These are phyloP conservation scores for Chloris gayana DNA, from an alignment of 176 grass and related monocot genomes.

Conservation along the genomic window DNA sequence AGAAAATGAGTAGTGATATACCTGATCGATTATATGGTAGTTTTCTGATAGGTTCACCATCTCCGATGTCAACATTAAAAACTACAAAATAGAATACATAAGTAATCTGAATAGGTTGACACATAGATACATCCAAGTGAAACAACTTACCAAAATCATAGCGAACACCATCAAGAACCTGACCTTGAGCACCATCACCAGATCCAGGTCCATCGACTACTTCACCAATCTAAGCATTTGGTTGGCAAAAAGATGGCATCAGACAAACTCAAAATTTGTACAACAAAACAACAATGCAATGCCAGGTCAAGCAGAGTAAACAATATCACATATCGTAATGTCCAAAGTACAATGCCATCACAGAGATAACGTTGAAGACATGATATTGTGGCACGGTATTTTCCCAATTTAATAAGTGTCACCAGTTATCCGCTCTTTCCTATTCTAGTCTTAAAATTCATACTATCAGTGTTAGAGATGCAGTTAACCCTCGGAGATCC, in stretches of 20 bases:
- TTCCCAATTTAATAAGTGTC: slow-evolving; percentile 8
- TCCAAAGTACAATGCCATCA: not conserved
- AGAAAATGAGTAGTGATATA: slow-evolving; percentile 30
- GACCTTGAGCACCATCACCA: slow-evolving; percentile 54
- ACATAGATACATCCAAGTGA: slow-evolving; percentile 33
- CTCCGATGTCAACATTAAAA: slow-evolving; percentile 99
- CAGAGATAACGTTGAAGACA: not conserved
- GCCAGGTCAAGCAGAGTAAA: slow-evolving; percentile 11
- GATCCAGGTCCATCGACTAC: slow-evolving; percentile 92
- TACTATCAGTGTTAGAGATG: not conserved
- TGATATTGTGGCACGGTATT: not conserved
- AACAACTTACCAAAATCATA: slow-evolving; percentile 86
- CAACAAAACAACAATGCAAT: slow-evolving; percentile 3
- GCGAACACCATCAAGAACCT: slow-evolving; percentile 74
- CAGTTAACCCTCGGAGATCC: not conserved
- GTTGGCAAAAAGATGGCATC: slow-evolving; percentile 24
- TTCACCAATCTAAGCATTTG: slow-evolving; percentile 73
- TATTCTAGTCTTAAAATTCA: not conserved
- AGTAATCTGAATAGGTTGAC: slow-evolving; percentile 41
- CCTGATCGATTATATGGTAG: slow-evolving; percentile 95
- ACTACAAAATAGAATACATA: slow-evolving; percentile 51
- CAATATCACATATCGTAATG: not conserved
- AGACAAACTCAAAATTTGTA: slow-evolving; percentile 19
- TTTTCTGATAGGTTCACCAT: slow-evolving; percentile 87
- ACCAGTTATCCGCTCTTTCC: not conserved